These are phyloP conservation scores for Sesbania bispinosa DNA, from an alignment of 306 rosid species.

Conservation along the genomic window DNA sequence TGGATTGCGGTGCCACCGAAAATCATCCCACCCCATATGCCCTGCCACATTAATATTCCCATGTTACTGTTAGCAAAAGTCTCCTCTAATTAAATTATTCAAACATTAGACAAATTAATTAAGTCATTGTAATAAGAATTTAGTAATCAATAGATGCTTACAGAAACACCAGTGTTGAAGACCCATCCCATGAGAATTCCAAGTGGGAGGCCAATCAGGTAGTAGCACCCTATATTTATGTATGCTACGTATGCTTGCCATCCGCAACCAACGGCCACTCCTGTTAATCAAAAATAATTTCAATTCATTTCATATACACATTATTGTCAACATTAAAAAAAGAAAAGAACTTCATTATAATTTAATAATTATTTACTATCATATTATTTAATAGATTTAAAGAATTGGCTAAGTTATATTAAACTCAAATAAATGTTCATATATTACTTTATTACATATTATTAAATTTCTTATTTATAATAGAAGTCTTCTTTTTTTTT, in stretches of 20 bases:
- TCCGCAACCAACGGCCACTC: conserved; percentile 73
- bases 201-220: conserved; percentile 47
- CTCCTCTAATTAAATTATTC: too few species aligned
- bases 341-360: too few species aligned
- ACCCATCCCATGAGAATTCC: conserved; percentile 55
- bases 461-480: too few species aligned
- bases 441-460: too few species aligned
- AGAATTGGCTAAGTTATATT: too few species aligned
- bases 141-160: background rate
- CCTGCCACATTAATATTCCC: conserved; percentile 39
- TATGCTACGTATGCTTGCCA: conserved; percentile 66
- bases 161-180: conserved; percentile 37
- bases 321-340: too few species aligned
- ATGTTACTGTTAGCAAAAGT: too few species aligned
- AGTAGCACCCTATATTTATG: conserved; percentile 55
- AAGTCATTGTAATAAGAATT: too few species aligned
- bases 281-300: conserved; percentile 28
- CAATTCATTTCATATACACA: background rate
- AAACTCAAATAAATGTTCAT: too few species aligned
- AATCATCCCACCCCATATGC: conserved; percentile 84
- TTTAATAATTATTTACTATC: too few species aligned
- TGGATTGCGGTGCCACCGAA: conserved; percentile 71
- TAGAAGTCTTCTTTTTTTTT: too few species aligned
- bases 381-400: too few species aligned
- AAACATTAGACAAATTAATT: background rate